Conservation (phyloP, 495 filamentous ascomycete species). For the Cercophora scortea region DNA sequence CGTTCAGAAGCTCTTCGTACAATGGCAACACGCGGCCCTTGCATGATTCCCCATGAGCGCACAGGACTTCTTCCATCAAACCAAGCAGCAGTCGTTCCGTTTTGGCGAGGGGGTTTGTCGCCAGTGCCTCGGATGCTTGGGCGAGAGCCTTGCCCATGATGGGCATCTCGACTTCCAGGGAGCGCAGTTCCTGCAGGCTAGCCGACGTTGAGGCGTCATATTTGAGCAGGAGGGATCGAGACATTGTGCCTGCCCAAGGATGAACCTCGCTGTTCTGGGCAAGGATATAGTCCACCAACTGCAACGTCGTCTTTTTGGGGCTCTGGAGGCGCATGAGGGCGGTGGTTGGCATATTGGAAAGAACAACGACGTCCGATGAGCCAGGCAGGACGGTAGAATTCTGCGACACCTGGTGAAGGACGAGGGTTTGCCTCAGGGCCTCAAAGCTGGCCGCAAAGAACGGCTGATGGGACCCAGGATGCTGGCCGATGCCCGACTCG, state of each 20-base stretch:
- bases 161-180: constrained; percentile 58
- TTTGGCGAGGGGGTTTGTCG: constrained; percentile 37
- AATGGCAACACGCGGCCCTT: constrained; percentile 1
- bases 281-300: constrained; percentile 36
- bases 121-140: constrained; percentile 35
- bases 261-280: constrained; percentile 22
- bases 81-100: constrained; percentile 40
- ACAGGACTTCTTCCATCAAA: constrained; percentile 41
- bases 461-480: constrained; percentile 33
- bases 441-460: constrained; percentile 60
- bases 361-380: constrained; percentile 27
- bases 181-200: constrained; percentile 51
- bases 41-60: constrained; percentile 25
- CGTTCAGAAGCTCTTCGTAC: constrained; percentile 7
- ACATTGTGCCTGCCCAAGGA: constrained; percentile 47
- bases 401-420: constrained; percentile 27
- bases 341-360: constrained; percentile 38
- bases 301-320: constrained; percentile 28
- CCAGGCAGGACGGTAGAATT: constrained; percentile 7
- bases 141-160: constrained; percentile 49
- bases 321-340: constrained; percentile 37
- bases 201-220: constrained; percentile 46
- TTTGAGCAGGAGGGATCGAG: constrained; percentile 48
- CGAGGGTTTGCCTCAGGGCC: constrained; percentile 55
- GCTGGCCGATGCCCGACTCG: constrained; percentile 33